Evolutionary conservation across 768 basidiomycete genomes (phyloP), one percentile per base, ranked within the genome.

Genomic region (Kwoniella dendrophila): DNA sequence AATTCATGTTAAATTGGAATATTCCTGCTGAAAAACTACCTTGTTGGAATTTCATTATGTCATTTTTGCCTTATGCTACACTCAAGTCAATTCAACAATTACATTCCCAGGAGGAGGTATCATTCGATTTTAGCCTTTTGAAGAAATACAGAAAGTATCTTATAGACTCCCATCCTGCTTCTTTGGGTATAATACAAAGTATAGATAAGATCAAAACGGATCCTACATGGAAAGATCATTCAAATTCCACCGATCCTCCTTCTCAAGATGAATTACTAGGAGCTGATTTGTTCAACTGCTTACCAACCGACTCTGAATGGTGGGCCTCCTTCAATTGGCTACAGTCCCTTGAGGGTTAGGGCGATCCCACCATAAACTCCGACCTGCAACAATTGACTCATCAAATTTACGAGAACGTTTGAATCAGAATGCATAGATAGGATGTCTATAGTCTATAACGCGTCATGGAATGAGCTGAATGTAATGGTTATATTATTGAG

Each of bases 41-140:
- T 1, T 44, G n/a, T 44, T 44, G 43, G 43, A 44, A 44, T 22
- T 44, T 44, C 43, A 44, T n/a, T 18, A 14, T 44, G 43, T 44
- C 43, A 3, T 44, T 44, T 22, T 44, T 44, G n/a, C 43, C 43
- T 20, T 3, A 20, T 44, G 43, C 43, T 44, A 44, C 43, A n/a
- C 43, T 44, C 8, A 8, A 20, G 43, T 44, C 43, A 8, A 44
- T 44, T 22, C n/a, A 44, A 20, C 43, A 44, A 22, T 22, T 44
- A 8, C 43, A 44, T n/a, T n/a, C n/a, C 43, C n/a, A 44, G 24
- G 10, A 18, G 43, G 43, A 44, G n/a, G 43, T 44, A 20, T 20
- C 43, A 20, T 44, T 44, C 24, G 43, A 44, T 44, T n/a, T 44
- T 18, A 22, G 24, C 43, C n/a, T 44, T 18, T n/a, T 44, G 10